These are phyloP conservation scores for Podospora pseudocomata DNA, from an alignment of 495 filamentous ascomycete genomes.

Conservation along the genomic window DNA sequence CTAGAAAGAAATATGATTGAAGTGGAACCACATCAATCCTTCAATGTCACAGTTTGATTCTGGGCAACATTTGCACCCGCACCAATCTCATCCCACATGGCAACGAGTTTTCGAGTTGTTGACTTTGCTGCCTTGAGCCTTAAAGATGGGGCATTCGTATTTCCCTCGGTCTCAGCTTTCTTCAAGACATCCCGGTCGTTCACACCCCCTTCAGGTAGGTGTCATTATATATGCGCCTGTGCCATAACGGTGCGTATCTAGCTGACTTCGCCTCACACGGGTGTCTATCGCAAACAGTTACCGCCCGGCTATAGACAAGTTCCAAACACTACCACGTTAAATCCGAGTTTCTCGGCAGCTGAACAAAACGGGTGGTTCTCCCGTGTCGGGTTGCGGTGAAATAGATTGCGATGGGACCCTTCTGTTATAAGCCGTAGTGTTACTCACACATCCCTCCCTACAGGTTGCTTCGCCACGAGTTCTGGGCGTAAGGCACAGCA, in stretches of 20 bases:
- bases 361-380: not conserved
- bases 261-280: not conserved
- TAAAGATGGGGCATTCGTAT: not conserved
- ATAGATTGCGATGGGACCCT: too few relatives aligned
- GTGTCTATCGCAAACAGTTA: not conserved
- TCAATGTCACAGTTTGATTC: not conserved
- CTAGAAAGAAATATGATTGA: not conserved
- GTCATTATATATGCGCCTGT: not conserved
- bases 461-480: not conserved
- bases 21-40: not conserved
- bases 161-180: not conserved
- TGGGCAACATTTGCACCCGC: not conserved
- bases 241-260: not conserved
- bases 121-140: not conserved
- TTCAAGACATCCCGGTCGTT: not conserved
- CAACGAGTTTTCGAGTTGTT: not conserved
- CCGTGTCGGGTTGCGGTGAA: not conserved
- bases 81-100: not conserved
- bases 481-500: not conserved
- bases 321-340: not conserved
- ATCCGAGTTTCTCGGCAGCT: not conserved
- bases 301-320: not conserved
- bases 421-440: not conserved
- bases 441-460: not conserved
- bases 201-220: not conserved